phyloP scores from a whole-genome alignment of 106 monocot genomes.

The Posidonia australis region DNA sequence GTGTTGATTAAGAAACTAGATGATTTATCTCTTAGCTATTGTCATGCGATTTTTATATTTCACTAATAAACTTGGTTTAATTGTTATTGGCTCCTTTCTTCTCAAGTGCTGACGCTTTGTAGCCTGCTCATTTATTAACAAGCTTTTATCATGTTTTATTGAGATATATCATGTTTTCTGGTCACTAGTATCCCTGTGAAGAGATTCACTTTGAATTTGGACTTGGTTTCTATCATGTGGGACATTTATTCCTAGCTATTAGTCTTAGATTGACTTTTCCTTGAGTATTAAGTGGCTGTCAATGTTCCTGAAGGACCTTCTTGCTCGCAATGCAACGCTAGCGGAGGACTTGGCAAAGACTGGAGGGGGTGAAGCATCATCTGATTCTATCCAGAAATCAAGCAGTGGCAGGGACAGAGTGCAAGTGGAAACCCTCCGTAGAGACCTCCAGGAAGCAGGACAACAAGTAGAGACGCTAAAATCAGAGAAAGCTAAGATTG shows the following conservation, averaged over 20 bases:
- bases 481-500: slow-evolving; percentile 56
- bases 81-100: too few relatives aligned
- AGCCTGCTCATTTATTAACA: too few relatives aligned
- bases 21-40: too few relatives aligned
- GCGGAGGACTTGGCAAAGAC: slow-evolving; percentile 70
- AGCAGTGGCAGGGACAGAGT: slow-evolving; percentile 52
- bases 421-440: slow-evolving; percentile 46
- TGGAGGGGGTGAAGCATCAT: slow-evolving; percentile 17
- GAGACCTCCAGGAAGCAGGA: slow-evolving; percentile 60
- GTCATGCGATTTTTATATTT: too few relatives aligned
- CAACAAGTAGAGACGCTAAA: slow-evolving; percentile 47
- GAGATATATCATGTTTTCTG: too few relatives aligned
- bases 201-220: too few relatives aligned
- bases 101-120: too few relatives aligned
- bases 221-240: not conserved
- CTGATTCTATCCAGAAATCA: slow-evolving; percentile 36
- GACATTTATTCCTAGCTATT: not conserved
- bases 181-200: too few relatives aligned
- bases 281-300: slow-evolving; percentile 2
- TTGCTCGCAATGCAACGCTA: slow-evolving; percentile 71
- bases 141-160: too few relatives aligned
- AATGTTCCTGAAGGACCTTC: slow-evolving; percentile 43
- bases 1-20: too few relatives aligned
- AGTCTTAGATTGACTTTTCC: not conserved
- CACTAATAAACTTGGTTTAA: too few relatives aligned